Base-by-base conservation (phyloP, 257 asterid genomes). In the Solanum pimpinellifolium region DNA sequence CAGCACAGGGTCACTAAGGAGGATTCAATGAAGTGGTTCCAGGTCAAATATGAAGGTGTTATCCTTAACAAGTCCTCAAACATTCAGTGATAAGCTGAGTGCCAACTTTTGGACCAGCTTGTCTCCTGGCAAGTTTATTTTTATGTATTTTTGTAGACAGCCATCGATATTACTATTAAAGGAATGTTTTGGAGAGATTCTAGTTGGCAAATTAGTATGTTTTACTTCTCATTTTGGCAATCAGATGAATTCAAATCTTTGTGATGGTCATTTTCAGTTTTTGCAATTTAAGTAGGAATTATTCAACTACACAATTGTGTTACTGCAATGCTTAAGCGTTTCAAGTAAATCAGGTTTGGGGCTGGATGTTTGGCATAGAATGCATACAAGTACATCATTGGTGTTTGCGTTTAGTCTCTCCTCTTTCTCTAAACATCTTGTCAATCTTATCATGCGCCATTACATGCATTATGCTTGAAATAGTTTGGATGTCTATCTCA, bases 11-110 rank as follows among this genome's bases (percentile, higher is more conserved):
- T 93, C 86, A 94, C 96, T 3, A 94, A 93, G 91, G 98, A 93
- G 9, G 96, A 93, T 44, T 88, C 98, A 21, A 93, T 93, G 96
- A 92, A 92, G 90, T 94, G 98, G 98, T 94, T 94, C 91, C 98
- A 94, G 85, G 94, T 91, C 72, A 94, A 94, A 85, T 94, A 94
- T 59, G 98, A 94, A 89, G 98, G 98, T 59, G 98, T 94, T 27
- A 93, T 94, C 89, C 96, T 94, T 65, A 93, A 94, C 92, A 94
- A 94, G 92, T 88, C 97, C 80, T 92, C 93, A 84, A 93, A 93
- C 86, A 92, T 92, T 70, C 85, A 41, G 62, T 62, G 87, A 59
- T 59, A 20, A 52, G 52, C 33, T 31, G 35, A 83, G 49, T 7
- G 86, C 37, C 47, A 56, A 60, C 37, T 72, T 72, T 8, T 29